Percentiles rank a stretch among this genome's conserved stretches.
Evolutionary conservation across 495 filamentous ascomycete genomes (phyloP).

Genomic region (Aspergillus taichungensis): DNA sequence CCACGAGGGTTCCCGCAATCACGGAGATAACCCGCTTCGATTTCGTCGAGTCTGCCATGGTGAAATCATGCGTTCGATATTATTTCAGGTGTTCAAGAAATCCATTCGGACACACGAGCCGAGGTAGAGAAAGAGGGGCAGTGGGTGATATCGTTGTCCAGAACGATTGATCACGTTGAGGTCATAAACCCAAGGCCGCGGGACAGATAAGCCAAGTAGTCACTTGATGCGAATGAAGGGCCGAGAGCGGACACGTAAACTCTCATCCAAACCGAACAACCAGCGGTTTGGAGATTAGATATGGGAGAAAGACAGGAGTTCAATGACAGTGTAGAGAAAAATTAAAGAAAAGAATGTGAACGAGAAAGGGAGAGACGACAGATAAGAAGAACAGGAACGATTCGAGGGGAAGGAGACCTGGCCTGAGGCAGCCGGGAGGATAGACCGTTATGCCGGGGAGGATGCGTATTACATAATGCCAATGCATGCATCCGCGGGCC

Average conservation of each 20-base stretch:
- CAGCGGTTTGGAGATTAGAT: background rate
- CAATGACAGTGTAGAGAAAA: background rate
- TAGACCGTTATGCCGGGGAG: background rate
- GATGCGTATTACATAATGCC: no score
- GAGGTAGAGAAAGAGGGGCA: background rate
- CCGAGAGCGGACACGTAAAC: background rate
- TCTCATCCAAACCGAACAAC: no score
- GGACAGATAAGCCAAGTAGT: no score
- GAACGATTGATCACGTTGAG: background rate
- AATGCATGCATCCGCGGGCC: no score
- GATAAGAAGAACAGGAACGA: background rate
- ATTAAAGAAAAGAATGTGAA: background rate
- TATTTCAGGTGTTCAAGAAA: background rate
- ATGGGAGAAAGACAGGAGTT: background rate
- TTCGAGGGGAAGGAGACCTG: constrained; percentile 1
- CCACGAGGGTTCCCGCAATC: constrained; percentile 75
- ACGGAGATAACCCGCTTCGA: constrained; percentile 60
- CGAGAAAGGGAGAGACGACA: background rate
- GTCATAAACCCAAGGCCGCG: no score
- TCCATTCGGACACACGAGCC: background rate
- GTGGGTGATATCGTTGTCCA: background rate
- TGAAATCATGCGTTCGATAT: constrained; percentile 4
- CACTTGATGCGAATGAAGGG: no score
- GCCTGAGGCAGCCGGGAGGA: constrained; percentile 2
- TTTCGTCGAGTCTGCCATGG: constrained; percentile 21